Base-by-base conservation (phyloP, 1,284 basidiomycete genomes). In the Cryptococcus sp. region DNA sequence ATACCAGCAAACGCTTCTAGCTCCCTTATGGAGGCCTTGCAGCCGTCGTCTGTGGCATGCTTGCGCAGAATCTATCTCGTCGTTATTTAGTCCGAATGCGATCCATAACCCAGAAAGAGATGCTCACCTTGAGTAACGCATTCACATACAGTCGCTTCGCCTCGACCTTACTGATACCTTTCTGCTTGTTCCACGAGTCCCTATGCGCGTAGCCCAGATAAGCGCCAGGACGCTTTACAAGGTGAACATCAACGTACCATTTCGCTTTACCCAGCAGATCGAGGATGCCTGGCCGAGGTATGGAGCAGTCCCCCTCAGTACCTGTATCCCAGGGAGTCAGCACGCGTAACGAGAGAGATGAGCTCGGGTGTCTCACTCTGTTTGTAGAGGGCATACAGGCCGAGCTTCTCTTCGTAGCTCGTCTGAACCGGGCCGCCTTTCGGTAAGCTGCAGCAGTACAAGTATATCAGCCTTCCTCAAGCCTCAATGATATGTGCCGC, bases 351-450 rank as follows among this genome's bases (percentile, higher is more conserved):
- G 10, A 38, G 23, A 20, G 44, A 26, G 41, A 25, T 20, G 23
- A 43, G 8, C 16, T 38, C n/a, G 49, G 15, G 17, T 20, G 44
- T 8, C 76, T 46, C 50, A 93, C 91, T 90, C 85, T 95, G 92
- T 78, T 94, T 94, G 78, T 91, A 94, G 68, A 93, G 81, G 87
- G 91, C 92, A 75, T 98, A 98, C 83, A 98, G 91, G 16, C 87
- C 86, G 10, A 98, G 81, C 76, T 98, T 98, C 77, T 97, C 94
- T 68, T 97, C 94, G 77, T 97, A 98, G 54, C 86, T 91, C 0
- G 94, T 97, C 79, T 97, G 93, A 65, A 97, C 94, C 43, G 93
- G 92, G 0, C 95, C 93, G 11, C 88, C 89, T 81, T 95, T 95
- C 1, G 95, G 93, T 20, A 98, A 80, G 59, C 80, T 81, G 37